A percentile compares a stretch with the other conserved stretches of the same genome.
Evolutionary conservation across 441 rosid genomes (phyloP).

Genomic region (Breynia disticha): DNA sequence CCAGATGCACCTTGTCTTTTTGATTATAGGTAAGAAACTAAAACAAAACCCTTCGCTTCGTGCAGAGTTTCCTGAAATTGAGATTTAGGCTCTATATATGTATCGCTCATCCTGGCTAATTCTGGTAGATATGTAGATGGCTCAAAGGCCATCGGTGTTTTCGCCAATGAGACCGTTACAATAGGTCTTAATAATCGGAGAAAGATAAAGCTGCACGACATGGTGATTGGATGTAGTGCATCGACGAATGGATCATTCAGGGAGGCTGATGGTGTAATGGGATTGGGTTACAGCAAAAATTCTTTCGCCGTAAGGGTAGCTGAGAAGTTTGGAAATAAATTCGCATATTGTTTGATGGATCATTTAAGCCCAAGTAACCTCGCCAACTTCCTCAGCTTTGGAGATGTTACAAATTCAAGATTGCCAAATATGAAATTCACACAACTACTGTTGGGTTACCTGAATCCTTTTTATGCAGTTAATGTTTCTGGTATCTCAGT

Average conservation of each 20-base stretch:
- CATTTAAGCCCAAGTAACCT: slow-evolving; percentile 25
- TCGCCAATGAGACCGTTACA: slow-evolving; percentile 21
- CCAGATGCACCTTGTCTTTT: slow-evolving; percentile 17
- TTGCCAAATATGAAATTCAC: slow-evolving; percentile 14
- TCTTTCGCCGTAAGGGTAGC: slow-evolving; percentile 25
- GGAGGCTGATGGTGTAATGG: slow-evolving; percentile 20
- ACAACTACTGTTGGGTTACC: slow-evolving; percentile 5
- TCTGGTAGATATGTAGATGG: slow-evolving; percentile 18
- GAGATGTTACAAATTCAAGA: background rate
- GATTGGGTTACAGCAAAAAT: slow-evolving; percentile 16
- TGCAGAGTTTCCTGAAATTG: too few species aligned
- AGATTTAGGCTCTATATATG: background rate
- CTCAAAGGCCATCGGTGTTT: slow-evolving; percentile 9
- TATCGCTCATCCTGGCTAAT: background rate
- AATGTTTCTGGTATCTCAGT: slow-evolving; percentile 21
- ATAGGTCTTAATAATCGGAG: slow-evolving; percentile 6
- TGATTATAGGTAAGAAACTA: slow-evolving; percentile 17
- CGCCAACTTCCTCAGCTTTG: slow-evolving; percentile 20
- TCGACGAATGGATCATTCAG: background rate
- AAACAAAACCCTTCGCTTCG: background rate
- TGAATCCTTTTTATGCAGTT: slow-evolving; percentile 13
- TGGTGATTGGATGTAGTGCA: slow-evolving; percentile 20
- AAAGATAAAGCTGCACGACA: slow-evolving; percentile 9
- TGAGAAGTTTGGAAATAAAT: slow-evolving; percentile 19
- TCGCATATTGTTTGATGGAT: slow-evolving; percentile 39